phyloP scores from a whole-genome alignment of 148 eudicot genomes.

The Cornus suecica region DNA sequence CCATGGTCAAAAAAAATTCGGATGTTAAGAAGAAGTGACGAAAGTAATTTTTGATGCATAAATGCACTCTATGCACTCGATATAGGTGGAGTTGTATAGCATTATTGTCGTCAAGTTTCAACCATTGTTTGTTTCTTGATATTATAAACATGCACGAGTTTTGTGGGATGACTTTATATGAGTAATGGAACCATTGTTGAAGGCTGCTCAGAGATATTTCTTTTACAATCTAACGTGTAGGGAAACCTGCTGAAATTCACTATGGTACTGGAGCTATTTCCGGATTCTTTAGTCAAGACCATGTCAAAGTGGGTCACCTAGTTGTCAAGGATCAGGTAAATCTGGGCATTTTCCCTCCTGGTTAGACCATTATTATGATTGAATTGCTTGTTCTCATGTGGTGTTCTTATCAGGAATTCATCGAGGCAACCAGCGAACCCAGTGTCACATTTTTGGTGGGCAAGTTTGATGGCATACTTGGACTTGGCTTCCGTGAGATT shows the following conservation, averaged over 20 bases:
- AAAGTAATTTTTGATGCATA: no score
- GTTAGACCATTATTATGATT: neutral
- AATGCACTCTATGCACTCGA: no score
- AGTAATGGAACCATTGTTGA: neutral
- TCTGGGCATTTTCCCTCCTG: neutral
- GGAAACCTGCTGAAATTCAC: constrained; percentile 51
- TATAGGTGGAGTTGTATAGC: no score
- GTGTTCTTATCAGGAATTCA: constrained; percentile 28
- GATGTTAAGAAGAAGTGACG: no score
- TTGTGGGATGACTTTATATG: no score
- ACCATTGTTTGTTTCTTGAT: no score
- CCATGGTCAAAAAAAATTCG: no score
- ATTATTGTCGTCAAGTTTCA: no score
- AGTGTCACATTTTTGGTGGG: constrained; percentile 26
- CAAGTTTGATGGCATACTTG: constrained; percentile 56
- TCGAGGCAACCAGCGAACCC: constrained; percentile 36
- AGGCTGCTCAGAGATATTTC: neutral
- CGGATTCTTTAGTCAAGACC: constrained; percentile 57
- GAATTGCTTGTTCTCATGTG: neutral
- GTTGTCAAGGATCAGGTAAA: constrained; percentile 50
- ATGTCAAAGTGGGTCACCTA: constrained; percentile 45
- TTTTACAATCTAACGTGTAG: constrained; percentile 21
- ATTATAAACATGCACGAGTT: neutral
- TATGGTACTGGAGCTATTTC: constrained; percentile 61
- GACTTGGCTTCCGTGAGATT: constrained; percentile 47